phyloP scores from a whole-genome alignment of 2,329 filamentous ascomycete genomes.

The Parastagonospora nodorum region DNA sequence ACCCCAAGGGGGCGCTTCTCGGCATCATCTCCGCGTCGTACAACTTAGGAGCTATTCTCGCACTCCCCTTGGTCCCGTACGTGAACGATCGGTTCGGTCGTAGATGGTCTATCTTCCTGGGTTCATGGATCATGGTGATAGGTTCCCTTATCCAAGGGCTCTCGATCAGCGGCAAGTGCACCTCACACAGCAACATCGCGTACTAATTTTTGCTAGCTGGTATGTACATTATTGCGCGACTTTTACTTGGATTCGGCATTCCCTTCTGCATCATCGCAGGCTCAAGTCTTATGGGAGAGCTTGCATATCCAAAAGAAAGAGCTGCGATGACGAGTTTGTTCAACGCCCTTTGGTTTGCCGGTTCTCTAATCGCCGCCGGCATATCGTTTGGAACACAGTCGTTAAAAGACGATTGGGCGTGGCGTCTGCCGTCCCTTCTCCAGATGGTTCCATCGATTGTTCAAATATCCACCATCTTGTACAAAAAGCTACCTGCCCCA shows the following conservation, averaged over 20 bases:
- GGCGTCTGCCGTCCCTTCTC: constrained; percentile 68
- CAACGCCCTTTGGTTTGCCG: constrained; percentile 70
- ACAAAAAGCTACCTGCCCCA: constrained; percentile 7
- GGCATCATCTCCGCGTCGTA: constrained; percentile 53
- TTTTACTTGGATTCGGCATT: constrained; percentile 69
- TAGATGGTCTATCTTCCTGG: constrained; percentile 47
- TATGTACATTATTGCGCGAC: constrained; percentile 64
- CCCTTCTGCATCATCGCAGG: constrained; percentile 67
- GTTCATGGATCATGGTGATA: constrained; percentile 52
- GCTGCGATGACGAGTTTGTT: constrained; percentile 68
- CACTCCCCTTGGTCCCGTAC: constrained; percentile 40
- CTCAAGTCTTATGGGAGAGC: constrained; percentile 67
- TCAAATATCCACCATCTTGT: constrained; percentile 67
- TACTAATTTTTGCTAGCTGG: constrained; percentile 19
- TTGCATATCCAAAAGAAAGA: constrained; percentile 70
- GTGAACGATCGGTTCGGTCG: constrained; percentile 52
- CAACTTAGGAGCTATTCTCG: constrained; percentile 46
- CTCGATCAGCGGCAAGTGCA: constrained; percentile 22
- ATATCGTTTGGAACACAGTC: constrained; percentile 67
- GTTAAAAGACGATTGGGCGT: constrained; percentile 66
- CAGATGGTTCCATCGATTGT: constrained; percentile 66
- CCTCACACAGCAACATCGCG: background rate
- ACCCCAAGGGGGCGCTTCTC: constrained; percentile 45
- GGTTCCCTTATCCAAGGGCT: constrained; percentile 41
- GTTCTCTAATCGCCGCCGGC: constrained; percentile 53